phyloP scores from a whole-genome alignment of 495 filamentous ascomycete genomes.

The Amorphotheca resinae region DNA sequence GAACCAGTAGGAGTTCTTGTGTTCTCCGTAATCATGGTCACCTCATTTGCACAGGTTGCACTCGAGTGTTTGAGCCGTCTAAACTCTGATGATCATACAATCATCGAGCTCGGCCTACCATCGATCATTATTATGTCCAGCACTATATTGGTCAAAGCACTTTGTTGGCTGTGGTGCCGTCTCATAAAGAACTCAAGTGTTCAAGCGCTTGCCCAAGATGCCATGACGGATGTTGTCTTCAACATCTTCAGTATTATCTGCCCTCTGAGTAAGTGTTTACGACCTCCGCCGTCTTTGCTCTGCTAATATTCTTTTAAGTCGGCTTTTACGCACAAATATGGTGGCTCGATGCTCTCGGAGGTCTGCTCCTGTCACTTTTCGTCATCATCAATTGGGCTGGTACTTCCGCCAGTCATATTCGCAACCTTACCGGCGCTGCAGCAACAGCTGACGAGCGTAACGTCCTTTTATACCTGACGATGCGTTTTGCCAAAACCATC shows the following conservation, averaged over 20 bases:
- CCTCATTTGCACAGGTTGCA: conserved; percentile 75
- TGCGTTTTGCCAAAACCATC: conserved; percentile 86
- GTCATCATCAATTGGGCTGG: conserved; percentile 79
- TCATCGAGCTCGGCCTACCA: conserved; percentile 60
- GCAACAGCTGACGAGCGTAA: conserved; percentile 72
- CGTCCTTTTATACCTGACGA: conserved; percentile 78
- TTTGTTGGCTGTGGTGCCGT: conserved; percentile 87
- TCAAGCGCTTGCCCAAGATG: conserved; percentile 51
- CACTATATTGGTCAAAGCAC: conserved; percentile 69
- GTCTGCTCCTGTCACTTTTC: conserved; percentile 64
- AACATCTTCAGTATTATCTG: conserved; percentile 84
- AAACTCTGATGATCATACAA: conserved; percentile 45
- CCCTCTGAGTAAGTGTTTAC: conserved; percentile 44
- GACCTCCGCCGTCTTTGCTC: neutral
- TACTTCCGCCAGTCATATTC: conserved; percentile 68
- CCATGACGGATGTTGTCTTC: conserved; percentile 58
- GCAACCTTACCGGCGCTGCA: conserved; percentile 69
- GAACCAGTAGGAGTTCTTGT: conserved; percentile 71
- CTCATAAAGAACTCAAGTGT: conserved; percentile 80
- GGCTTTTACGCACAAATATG: conserved; percentile 67
- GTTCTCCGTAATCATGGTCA: conserved; percentile 77
- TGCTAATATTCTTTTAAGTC: conserved; percentile 31
- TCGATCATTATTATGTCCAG: conserved; percentile 70
- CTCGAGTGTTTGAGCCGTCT: conserved; percentile 59
- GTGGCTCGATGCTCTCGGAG: conserved; percentile 81